These are phyloP conservation scores for Thalia dealbata DNA, from an alignment of 176 grass and related monocot species.

Conservation along the genomic window DNA sequence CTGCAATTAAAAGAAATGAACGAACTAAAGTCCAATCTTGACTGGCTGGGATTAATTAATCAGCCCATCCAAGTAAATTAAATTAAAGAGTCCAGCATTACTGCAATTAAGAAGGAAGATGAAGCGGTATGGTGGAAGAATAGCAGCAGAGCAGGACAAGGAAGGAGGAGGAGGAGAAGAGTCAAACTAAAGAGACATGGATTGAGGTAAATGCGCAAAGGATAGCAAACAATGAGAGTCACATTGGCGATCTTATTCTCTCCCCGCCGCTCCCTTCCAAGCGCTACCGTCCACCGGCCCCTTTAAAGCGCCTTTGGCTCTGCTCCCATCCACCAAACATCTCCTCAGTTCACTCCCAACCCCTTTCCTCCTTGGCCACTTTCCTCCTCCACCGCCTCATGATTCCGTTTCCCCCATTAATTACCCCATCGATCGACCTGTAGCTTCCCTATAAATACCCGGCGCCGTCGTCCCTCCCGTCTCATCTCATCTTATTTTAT, in stretches of 20 bases:
- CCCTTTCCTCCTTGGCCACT: neutral
- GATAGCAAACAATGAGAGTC: neutral
- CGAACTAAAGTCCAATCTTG: too few species aligned
- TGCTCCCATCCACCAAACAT: slow-evolving; percentile 3
- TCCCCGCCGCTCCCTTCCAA: neutral
- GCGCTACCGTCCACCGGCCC: neutral
- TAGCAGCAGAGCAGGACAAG: neutral
- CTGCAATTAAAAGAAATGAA: too few species aligned
- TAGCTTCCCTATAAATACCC: too few species aligned
- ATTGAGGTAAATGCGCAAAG: neutral
- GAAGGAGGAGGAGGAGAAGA: neutral
- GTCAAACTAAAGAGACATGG: too few species aligned
- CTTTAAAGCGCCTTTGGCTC: neutral
- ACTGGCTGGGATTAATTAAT: too few species aligned
- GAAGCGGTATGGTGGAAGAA: too few species aligned
- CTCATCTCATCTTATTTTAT: too few species aligned
- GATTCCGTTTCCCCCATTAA: neutral
- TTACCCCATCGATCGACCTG: too few species aligned
- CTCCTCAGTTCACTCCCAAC: neutral
- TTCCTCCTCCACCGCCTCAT: neutral
- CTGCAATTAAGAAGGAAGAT: too few species aligned
- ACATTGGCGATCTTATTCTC: neutral
- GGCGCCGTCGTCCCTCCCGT: too few species aligned
- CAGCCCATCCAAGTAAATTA: too few species aligned
- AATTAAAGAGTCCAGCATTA: too few species aligned